Evolutionary conservation across 176 grass and related monocot genomes (phyloP).

Genomic region (Avena insularis): DNA sequence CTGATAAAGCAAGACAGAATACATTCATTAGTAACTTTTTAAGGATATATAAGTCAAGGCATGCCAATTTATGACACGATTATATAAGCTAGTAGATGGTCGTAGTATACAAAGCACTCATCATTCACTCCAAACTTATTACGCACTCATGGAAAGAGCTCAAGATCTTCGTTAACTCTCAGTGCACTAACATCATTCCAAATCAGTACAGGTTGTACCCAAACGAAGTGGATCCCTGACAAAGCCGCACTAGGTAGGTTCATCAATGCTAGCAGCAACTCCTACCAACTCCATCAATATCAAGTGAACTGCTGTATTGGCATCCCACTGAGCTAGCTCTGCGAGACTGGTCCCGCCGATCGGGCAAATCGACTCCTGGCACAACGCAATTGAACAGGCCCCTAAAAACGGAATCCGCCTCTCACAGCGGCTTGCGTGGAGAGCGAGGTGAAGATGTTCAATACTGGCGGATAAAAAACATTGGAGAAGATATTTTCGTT

Average conservation of each 20-base stretch:
- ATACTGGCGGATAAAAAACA: neutral
- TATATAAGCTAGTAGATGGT: neutral
- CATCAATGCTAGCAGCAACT: neutral
- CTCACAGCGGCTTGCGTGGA: slow-evolving; percentile 11
- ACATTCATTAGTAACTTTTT: neutral
- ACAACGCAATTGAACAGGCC: neutral
- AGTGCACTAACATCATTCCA: no score
- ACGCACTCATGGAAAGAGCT: neutral
- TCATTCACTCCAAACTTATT: neutral
- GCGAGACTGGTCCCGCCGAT: neutral
- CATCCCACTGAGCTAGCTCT: neutral
- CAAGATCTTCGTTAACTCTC: neutral
- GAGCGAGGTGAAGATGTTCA: neutral
- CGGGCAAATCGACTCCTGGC: neutral
- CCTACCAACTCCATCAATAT: neutral
- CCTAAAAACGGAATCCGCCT: neutral
- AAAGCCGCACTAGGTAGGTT: neutral
- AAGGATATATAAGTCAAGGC: neutral
- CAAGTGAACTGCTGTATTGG: neutral
- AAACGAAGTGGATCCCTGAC: neutral
- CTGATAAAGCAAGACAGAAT: neutral
- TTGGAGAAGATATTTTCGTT: neutral
- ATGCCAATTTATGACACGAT: neutral
- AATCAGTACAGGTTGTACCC: neutral
- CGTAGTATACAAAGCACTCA: neutral